Evolutionary conservation across 306 rosid genomes (phyloP).

Genomic region (Mimosa pudica): DNA sequence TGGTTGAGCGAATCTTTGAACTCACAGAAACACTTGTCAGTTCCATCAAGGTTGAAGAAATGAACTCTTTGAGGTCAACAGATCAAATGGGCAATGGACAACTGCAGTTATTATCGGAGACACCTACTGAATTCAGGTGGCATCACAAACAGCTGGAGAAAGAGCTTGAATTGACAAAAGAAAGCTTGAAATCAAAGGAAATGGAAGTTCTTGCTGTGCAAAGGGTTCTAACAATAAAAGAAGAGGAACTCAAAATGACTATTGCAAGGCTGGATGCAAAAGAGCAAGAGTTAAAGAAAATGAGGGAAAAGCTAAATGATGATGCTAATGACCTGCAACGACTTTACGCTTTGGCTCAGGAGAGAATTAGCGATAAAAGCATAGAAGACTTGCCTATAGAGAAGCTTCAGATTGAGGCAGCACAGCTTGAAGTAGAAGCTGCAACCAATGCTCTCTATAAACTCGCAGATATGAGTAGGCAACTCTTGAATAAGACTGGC

Average conservation of each 20-base stretch:
- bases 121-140: constrained; percentile 52
- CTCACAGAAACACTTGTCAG: constrained; percentile 71
- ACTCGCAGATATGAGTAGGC: constrained; percentile 63
- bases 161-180: constrained; percentile 69
- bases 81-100: constrained; percentile 42
- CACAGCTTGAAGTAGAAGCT: constrained; percentile 77
- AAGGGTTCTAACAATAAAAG: constrained; percentile 70
- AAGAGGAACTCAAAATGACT: constrained; percentile 74
- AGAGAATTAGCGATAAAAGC: constrained; percentile 54
- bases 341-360: constrained; percentile 64
- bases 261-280: constrained; percentile 59
- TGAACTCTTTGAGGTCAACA: constrained; percentile 14
- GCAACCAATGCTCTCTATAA: constrained; percentile 80
- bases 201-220: constrained; percentile 71
- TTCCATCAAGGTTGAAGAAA: constrained; percentile 59
- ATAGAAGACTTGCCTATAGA: constrained; percentile 68
- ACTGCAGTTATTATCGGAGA: constrained; percentile 43
- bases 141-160: constrained; percentile 61
- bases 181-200: constrained; percentile 67
- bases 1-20: constrained; percentile 61
- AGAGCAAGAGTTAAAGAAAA: constrained; percentile 58
- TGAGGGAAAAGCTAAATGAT: constrained; percentile 51
- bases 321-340: constrained; percentile 62
- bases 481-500: constrained; percentile 57
- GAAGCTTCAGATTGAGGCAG: constrained; percentile 84